phyloP scores from a whole-genome alignment of 176 grass and related monocot genomes.

The Rhynchospora pubera region DNA sequence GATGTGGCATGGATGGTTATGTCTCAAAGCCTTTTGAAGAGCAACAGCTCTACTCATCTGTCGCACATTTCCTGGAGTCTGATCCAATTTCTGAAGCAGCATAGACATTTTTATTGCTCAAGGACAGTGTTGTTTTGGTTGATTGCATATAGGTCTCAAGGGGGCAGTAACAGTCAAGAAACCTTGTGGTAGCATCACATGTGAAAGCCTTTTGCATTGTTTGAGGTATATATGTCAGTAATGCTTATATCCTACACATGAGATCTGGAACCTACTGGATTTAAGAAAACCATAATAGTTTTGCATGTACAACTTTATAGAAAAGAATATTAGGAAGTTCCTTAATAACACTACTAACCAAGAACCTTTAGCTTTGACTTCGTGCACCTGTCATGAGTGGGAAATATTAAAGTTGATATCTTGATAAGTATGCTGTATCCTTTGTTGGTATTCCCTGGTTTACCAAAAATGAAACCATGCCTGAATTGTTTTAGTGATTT shows the following conservation, averaged over 20 bases:
- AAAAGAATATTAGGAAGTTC: neutral
- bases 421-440: neutral
- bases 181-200: neutral
- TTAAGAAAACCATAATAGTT: neutral
- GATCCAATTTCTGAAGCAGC: constrained; percentile 9
- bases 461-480: no score
- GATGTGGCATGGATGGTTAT: constrained; percentile 76
- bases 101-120: neutral
- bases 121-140: neutral
- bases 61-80: constrained; percentile 55
- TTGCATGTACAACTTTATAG: neutral
- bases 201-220: neutral
- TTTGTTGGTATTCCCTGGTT: neutral
- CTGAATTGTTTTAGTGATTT: neutral
- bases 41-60: constrained; percentile 55
- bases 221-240: constrained; percentile 3
- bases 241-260: neutral
- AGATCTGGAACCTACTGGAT: neutral
- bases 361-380: neutral
- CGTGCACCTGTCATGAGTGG: neutral
- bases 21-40: constrained; percentile 80
- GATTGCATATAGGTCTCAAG: neutral
- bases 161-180: neutral
- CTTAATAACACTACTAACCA: neutral
- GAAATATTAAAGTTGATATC: neutral